Evolutionary conservation across 1,284 basidiomycete species (phyloP).

Genomic region (Entoloma clypeatum): DNA sequence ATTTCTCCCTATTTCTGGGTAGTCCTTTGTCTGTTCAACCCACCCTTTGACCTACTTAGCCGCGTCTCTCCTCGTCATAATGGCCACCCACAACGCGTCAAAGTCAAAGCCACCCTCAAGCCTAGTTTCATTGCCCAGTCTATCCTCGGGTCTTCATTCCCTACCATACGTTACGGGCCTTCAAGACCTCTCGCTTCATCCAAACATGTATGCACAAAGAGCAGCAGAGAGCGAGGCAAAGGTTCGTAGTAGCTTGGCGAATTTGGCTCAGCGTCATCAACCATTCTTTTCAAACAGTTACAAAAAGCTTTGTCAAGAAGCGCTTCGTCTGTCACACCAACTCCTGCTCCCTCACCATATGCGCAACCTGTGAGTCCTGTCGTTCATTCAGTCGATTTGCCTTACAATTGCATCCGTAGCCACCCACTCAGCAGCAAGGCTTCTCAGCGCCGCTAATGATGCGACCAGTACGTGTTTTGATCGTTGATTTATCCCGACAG

Average conservation of each 20-base stretch:
- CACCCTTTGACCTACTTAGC: slow-evolving; percentile 2
- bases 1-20: slow-evolving; percentile 13
- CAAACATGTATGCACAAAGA: slow-evolving; percentile 61
- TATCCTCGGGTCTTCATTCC: slow-evolving; percentile 60
- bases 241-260: slow-evolving; percentile 35
- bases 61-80: slow-evolving; percentile 10
- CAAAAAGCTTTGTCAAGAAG: slow-evolving; percentile 49
- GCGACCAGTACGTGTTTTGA: slow-evolving; percentile 40
- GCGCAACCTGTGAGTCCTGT: slow-evolving; percentile 33
- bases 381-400: slow-evolving; percentile 5
- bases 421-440: slow-evolving; percentile 32
- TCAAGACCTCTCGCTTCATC: slow-evolving; percentile 59
- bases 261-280: slow-evolving; percentile 2
- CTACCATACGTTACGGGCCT: slow-evolving; percentile 69
- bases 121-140: slow-evolving; percentile 65
- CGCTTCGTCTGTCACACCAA: slow-evolving; percentile 33
- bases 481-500: slow-evolving; percentile 5
- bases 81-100: slow-evolving; percentile 22
- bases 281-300: slow-evolving; percentile 32
- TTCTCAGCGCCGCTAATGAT: slow-evolving; percentile 51
- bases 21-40: not conserved
- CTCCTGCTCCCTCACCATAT: slow-evolving; percentile 31
- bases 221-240: slow-evolving; percentile 71
- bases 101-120: slow-evolving; percentile 33
- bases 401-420: slow-evolving; percentile 24